Evolutionary conservation across 257 asterid species (phyloP).

Genomic region (Lantana camara): DNA sequence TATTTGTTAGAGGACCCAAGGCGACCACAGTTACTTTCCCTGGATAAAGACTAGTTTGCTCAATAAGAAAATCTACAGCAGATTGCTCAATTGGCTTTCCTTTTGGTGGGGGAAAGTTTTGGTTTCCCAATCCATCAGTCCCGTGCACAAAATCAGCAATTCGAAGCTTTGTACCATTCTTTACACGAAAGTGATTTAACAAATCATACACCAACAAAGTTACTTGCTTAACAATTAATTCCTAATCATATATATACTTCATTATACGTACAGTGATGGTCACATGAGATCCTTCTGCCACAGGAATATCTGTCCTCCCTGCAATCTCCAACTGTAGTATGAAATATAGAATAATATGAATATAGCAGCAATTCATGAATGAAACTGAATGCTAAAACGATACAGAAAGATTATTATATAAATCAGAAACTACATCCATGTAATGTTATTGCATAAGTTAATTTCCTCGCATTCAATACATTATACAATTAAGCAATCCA

Average conservation of each 20-base stretch:
- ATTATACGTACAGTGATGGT: slow-evolving; percentile 74
- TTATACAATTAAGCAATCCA: slow-evolving; percentile 5
- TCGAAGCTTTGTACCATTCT: slow-evolving; percentile 95
- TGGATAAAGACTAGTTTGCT: slow-evolving; percentile 74
- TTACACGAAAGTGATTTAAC: slow-evolving; percentile 30
- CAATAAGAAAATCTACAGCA: slow-evolving; percentile 71
- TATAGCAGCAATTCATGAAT: not conserved
- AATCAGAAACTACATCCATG: not conserved
- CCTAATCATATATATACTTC: not conserved
- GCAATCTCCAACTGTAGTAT: slow-evolving; percentile 82
- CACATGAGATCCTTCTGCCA: slow-evolving; percentile 98
- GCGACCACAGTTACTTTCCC: slow-evolving; percentile 95
- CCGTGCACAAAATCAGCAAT: slow-evolving; percentile 98
- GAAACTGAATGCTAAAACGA: not conserved
- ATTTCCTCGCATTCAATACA: slow-evolving; percentile 1
- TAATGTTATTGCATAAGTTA: no score
- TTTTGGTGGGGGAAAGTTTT: slow-evolving; percentile 90
- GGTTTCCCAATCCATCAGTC: slow-evolving; percentile 97
- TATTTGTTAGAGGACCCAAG: slow-evolving; percentile 93
- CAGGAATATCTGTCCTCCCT: slow-evolving; percentile 91
- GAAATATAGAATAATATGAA: slow-evolving; percentile 21
- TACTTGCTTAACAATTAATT: not conserved
- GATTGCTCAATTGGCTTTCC: slow-evolving; percentile 77
- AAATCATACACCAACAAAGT: slow-evolving; percentile 24
- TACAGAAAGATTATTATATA: not conserved